Evolutionary conservation across 23 red algal genomes (phyloP).

Genomic region (Agarophyton chilense): DNA sequence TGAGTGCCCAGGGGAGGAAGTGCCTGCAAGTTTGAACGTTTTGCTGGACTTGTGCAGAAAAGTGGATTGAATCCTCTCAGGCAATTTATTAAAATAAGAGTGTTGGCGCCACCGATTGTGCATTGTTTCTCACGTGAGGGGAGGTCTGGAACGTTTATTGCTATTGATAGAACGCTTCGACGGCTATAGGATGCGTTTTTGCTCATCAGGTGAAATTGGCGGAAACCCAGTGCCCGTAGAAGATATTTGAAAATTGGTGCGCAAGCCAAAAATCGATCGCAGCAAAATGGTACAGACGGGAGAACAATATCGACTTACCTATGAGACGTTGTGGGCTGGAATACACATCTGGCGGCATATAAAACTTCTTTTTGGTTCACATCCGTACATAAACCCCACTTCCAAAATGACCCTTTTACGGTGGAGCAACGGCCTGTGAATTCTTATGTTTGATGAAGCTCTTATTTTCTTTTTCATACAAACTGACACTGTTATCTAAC

Average conservation of each 20-base stretch:
- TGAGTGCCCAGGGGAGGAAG: slow-evolving; percentile 89
- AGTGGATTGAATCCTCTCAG: slow-evolving; percentile 21
- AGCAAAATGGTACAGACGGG: slow-evolving; percentile 91
- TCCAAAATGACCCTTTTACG: not conserved
- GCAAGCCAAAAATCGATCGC: slow-evolving; percentile 68
- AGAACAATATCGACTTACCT: slow-evolving; percentile 84
- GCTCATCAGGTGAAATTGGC: slow-evolving; percentile 6
- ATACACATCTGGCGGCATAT: slow-evolving; percentile 29
- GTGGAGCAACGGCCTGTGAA: slow-evolving; percentile 12
- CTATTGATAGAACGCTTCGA: slow-evolving; percentile 79
- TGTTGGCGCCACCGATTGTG: slow-evolving; percentile 64
- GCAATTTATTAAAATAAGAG: slow-evolving; percentile 8
- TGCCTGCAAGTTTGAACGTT: slow-evolving; percentile 47
- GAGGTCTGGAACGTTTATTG: slow-evolving; percentile 84
- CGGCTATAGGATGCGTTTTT: slow-evolving; percentile 52
- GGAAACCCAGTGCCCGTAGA: slow-evolving; percentile 45
- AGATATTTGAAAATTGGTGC: slow-evolving; percentile 66
- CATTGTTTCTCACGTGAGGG: slow-evolving; percentile 91
- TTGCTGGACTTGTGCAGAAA: slow-evolving; percentile 60
- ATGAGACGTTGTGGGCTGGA: slow-evolving; percentile 59
- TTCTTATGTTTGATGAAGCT: not conserved
- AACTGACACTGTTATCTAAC: not conserved
- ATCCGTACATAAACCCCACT: not conserved
- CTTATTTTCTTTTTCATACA: slow-evolving; percentile 21
- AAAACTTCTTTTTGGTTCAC: not conserved